Conservation (phyloP, 1,284 basidiomycete species). For the Papiliotrema laurentii region DNA sequence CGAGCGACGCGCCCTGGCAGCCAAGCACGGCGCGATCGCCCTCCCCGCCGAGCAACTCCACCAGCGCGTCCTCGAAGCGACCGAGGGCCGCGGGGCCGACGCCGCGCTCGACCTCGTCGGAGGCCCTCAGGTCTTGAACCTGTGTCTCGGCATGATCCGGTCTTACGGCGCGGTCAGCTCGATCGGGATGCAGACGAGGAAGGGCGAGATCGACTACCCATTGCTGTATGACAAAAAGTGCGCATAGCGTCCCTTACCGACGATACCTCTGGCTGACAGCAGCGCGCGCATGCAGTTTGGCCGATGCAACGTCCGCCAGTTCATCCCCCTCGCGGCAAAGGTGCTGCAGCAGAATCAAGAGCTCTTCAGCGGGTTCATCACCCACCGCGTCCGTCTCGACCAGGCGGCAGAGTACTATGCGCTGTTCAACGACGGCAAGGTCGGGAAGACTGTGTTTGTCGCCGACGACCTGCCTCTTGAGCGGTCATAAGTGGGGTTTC, state of each 20-base stretch:
- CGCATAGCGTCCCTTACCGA: slow-evolving; percentile 2
- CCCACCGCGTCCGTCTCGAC: slow-evolving; percentile 35
- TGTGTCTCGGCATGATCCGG: slow-evolving; percentile 68
- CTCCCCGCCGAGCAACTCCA: slow-evolving; percentile 26
- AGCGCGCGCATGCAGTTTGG: slow-evolving; percentile 52
- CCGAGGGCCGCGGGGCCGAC: slow-evolving; percentile 49
- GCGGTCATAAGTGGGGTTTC: too few relatives aligned
- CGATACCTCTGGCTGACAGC: neutral
- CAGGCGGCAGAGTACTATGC: slow-evolving; percentile 44
- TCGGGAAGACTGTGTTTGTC: slow-evolving; percentile 47
- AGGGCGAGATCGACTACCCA: slow-evolving; percentile 40
- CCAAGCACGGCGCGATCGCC: slow-evolving; percentile 45
- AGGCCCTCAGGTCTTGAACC: slow-evolving; percentile 60
- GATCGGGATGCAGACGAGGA: slow-evolving; percentile 59
- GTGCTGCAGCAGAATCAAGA: slow-evolving; percentile 52
- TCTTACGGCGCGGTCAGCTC: slow-evolving; percentile 75
- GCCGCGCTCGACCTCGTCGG: slow-evolving; percentile 67
- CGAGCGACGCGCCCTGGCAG: slow-evolving; percentile 24
- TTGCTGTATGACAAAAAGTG: slow-evolving; percentile 73
- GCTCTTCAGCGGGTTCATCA: slow-evolving; percentile 41
- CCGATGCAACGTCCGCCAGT: slow-evolving; percentile 74
- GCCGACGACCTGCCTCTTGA: slow-evolving; percentile 5
- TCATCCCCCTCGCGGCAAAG: slow-evolving; percentile 69
- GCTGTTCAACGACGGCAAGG: slow-evolving; percentile 42
- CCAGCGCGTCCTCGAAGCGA: slow-evolving; percentile 28